Evolutionary conservation across 768 basidiomycete genomes (phyloP).

Genomic region (Hygrocybe punicea): DNA sequence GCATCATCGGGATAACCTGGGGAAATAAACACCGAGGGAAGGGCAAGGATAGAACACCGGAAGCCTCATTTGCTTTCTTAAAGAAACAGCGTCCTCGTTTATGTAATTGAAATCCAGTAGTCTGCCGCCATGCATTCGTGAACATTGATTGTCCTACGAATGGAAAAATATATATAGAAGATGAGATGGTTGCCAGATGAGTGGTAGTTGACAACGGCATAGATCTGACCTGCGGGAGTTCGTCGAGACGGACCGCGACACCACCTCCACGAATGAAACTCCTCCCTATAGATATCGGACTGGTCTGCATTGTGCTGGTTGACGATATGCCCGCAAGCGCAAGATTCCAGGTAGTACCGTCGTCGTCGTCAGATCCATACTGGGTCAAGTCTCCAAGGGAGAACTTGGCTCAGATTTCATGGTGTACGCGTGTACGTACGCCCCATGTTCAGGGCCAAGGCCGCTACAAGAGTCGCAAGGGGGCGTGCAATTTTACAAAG

Average conservation of each 20-base stretch:
- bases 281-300: conserved; percentile 50
- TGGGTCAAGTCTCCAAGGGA: conserved; percentile 55
- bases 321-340: conserved; percentile 67
- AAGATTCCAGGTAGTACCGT: conserved; percentile 53
- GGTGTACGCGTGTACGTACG: conserved; percentile 54
- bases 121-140: conserved; percentile 47
- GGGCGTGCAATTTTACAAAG: conserved; percentile 81
- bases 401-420: conserved; percentile 46
- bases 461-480: conserved; percentile 65
- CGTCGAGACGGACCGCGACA: conserved; percentile 77
- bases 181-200: too few species aligned
- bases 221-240: conserved; percentile 67
- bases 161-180: background rate
- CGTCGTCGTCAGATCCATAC: conserved; percentile 72
- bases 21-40: conserved; percentile 41
- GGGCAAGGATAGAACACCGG: conserved; percentile 51
- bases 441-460: conserved; percentile 58
- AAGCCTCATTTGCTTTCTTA: conserved; percentile 67
- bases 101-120: conserved; percentile 77
- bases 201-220: conserved; percentile 3
- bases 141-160: background rate
- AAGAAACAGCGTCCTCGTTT: conserved; percentile 64
- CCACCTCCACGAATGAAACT: conserved; percentile 68
- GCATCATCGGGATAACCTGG: too few species aligned
- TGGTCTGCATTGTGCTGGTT: conserved; percentile 64